Evolutionary conservation across 768 basidiomycete genomes (phyloP).

Genomic region (Suillus sp.): DNA sequence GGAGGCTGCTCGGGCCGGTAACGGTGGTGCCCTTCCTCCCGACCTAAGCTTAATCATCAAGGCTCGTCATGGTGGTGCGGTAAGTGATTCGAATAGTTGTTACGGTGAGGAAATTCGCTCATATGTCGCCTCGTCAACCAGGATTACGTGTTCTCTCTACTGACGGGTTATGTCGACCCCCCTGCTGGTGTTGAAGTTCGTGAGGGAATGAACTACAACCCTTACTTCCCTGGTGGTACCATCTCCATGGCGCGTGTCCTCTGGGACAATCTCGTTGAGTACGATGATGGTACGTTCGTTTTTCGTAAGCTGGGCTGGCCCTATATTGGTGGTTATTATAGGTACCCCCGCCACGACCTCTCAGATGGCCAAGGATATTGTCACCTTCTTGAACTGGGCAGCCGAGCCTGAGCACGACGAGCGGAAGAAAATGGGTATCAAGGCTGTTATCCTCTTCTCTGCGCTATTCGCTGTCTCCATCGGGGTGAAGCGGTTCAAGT

Average conservation of each 20-base stretch:
- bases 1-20: conserved; percentile 92
- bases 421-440: conserved; percentile 95
- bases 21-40: conserved; percentile 94
- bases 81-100: conserved; percentile 44
- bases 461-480: conserved; percentile 76
- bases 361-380: conserved; percentile 99
- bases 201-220: conserved; percentile 99
- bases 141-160: conserved; percentile 97
- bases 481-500: conserved; percentile 96
- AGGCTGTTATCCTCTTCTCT: conserved; percentile 93
- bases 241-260: conserved; percentile 98
- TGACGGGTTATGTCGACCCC: conserved; percentile 96
- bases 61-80: conserved; percentile 95
- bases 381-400: conserved; percentile 94
- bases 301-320: not conserved
- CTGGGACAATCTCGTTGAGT: conserved; percentile 96
- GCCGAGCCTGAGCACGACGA: conserved; percentile 98
- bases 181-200: conserved; percentile 94
- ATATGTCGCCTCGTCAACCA: conserved; percentile 32
- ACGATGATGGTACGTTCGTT: conserved; percentile 75
- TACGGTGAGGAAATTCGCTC: conserved; percentile 10
- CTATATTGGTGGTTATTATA: conserved; percentile 31
- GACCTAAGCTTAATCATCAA: conserved; percentile 97
- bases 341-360: conserved; percentile 95
- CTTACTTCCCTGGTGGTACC: conserved; percentile 98